Conservation (phyloP, 176 grass and related monocot species). For the Hordeum vulgare region MorexV3_pseudomolecules_assembly NC_058522.1:416518701-416519200, state of each 20-base stretch:
- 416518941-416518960: constrained; percentile 15
- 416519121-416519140: background rate
- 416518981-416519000: background rate
- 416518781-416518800: background rate
- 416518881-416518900: constrained; percentile 14
- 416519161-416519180: background rate
- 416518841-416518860: constrained; percentile 30
- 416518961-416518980: background rate
- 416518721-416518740: background rate
- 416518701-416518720: background rate
- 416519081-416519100: constrained; percentile 15
- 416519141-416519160: background rate
- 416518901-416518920: constrained; percentile 9
- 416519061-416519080: constrained; percentile 13
- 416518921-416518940: constrained; percentile 26
- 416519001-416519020: background rate
- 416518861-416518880: constrained; percentile 26
- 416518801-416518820: background rate
- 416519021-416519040: constrained; percentile 8
- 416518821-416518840: background rate
- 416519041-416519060: background rate
- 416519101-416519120: background rate
- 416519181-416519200: constrained; percentile 3
- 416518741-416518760: constrained; percentile 28
- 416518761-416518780: constrained; percentile 11